Evolutionary conservation across 2,329 filamentous ascomycete genomes (phyloP).

Genomic region (Periconia digitata): DNA sequence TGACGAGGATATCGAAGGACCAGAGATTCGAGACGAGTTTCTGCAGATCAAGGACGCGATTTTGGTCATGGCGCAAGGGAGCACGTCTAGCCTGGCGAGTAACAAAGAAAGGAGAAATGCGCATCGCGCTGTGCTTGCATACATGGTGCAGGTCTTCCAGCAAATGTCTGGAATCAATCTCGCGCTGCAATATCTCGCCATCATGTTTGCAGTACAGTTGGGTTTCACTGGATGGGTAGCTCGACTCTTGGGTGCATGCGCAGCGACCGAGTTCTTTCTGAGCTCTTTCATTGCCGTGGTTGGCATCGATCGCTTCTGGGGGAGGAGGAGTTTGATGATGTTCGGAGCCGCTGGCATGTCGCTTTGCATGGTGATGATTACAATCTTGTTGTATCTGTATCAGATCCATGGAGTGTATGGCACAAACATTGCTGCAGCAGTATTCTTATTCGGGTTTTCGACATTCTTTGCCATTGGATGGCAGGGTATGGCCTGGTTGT

Average conservation of each 20-base stretch:
- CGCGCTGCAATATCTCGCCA: conserved; percentile 45
- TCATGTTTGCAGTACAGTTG: conserved; percentile 55
- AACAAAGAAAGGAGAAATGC: conserved; percentile 44
- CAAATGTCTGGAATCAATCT: conserved; percentile 42
- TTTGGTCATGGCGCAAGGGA: conserved; percentile 32
- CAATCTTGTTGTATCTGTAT: conserved; percentile 29
- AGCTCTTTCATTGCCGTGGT: conserved; percentile 40
- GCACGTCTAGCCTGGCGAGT: conserved; percentile 22
- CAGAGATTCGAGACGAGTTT: conserved; percentile 43
- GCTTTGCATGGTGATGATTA: conserved; percentile 34
- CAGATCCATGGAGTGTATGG: conserved; percentile 15
- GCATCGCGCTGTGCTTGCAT: conserved; percentile 46
- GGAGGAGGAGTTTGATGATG: conserved; percentile 37
- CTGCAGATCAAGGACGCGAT: conserved; percentile 41
- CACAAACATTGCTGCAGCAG: conserved; percentile 42
- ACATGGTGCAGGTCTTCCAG: conserved; percentile 48
- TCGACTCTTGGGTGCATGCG: conserved; percentile 40
- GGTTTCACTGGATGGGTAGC: conserved; percentile 50
- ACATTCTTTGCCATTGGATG: conserved; percentile 88
- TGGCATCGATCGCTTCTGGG: conserved; percentile 41
- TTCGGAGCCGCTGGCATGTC: conserved; percentile 41
- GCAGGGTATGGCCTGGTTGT: conserved; percentile 66
- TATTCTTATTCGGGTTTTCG: conserved; percentile 89
- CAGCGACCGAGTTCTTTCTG: conserved; percentile 41
- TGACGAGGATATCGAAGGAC: conserved; percentile 25